Evolutionary conservation across 495 filamentous ascomycete genomes (phyloP), one percentile per base, ranked within the genome.

Genomic region (Tuber aestivum): DNA sequence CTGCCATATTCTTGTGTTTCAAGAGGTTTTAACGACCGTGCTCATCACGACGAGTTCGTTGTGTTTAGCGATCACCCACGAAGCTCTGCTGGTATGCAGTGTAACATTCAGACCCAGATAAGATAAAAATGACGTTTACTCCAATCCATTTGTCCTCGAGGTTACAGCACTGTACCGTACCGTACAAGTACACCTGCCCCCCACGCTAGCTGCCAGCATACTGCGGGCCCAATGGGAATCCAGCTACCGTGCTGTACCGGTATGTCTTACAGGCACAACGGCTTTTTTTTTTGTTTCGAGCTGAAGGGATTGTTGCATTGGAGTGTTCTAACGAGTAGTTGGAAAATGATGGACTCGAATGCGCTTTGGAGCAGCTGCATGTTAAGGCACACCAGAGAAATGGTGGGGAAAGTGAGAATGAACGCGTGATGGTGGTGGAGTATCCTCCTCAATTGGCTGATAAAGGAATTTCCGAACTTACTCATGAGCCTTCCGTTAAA

Each of bases 121-220:
- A 32, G 56, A 65, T 65, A 27, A 35, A 65, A 65, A 65, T 65
- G 56, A 65, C 27, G 56, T 65, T 65, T 65, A 35, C 56, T 32
- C 14, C 14, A 18, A 35, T 65, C 16, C 56, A 32, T 32, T 65
- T 35, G 56, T 35, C 27, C 32, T 65, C 27, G 56, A 20, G 14
- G 56, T 14, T 9, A 32, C 50, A 56, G 23, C n/a, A n/a, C n/a
- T n/a, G n/a, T n/a, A n/a, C n/a, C n/a, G n/a, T n/a, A n/a, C n/a
- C n/a, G n/a, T n/a, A n/a, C 38, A 3, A 2, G 38, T 40, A 40
- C 38, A 40, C 7, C 38, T 65, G 56, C 56, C 56, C 56, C 56
- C 56, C 56, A 65, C 27, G 4, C 56, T 5, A 5, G 27, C 14
- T 35, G 2, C 14, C 14, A 4, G n/a, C n/a, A n/a, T n/a, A n/a